Percentiles rank a stretch among this genome's conserved stretches.
phyloP scores from a whole-genome alignment of 108 stramenopile species.

The Nannochloropsis salina region DNA sequence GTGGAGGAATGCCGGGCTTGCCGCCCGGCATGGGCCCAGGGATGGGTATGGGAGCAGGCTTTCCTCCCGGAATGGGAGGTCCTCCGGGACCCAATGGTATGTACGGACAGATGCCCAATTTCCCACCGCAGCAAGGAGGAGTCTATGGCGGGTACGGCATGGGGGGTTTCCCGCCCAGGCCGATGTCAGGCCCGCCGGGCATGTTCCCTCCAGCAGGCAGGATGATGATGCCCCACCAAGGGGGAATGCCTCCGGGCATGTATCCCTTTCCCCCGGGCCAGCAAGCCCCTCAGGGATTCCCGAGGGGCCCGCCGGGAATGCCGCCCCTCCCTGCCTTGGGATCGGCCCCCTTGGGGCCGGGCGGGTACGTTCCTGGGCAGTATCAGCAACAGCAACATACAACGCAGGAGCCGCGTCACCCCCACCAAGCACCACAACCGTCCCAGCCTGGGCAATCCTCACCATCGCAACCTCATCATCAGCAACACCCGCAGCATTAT shows the following conservation, averaged over 20 bases:
- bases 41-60: not conserved
- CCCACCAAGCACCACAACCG: not conserved
- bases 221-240: not conserved
- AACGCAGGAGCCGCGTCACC: not conserved
- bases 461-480: not conserved
- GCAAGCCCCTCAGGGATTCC: not conserved
- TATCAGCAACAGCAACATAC: not conserved
- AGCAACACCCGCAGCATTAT: not conserved
- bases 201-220: not conserved
- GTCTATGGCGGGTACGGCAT: not conserved
- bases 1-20: not conserved
- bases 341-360: not conserved
- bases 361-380: conserved; percentile 5
- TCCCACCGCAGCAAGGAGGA: not conserved
- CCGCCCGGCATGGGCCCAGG: not conserved
- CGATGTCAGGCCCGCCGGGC: not conserved
- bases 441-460: not conserved
- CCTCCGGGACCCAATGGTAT: not conserved
- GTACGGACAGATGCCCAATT: not conserved
- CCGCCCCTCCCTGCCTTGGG: not conserved
- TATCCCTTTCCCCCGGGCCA: not conserved
- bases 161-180: not conserved
- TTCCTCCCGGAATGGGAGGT: not conserved
- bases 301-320: not conserved
- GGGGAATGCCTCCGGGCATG: not conserved